A percentile compares a stretch with the other conserved stretches of the same genome.
Conservation (phyloP, 805 yeast genomes). For the Diddensiella caesifluorescens region DNA sequence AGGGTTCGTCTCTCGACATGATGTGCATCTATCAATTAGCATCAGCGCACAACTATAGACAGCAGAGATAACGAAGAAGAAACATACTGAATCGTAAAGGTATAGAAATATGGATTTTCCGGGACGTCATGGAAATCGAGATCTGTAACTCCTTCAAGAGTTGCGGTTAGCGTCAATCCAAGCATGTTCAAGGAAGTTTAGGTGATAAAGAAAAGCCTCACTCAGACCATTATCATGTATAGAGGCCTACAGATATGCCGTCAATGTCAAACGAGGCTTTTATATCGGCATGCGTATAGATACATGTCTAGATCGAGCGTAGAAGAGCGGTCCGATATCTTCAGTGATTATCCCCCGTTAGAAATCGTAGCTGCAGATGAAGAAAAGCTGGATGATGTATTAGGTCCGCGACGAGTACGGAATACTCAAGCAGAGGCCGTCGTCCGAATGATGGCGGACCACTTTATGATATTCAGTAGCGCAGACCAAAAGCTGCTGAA, state of each 20-base stretch:
- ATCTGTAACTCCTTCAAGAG: conserved; percentile 49
- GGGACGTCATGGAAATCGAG: conserved; percentile 57
- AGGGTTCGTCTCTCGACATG: conserved; percentile 72
- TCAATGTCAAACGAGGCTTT: too few relatives aligned
- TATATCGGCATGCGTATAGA: too few relatives aligned
- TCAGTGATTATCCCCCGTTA: too few relatives aligned
- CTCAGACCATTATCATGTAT: too few relatives aligned
- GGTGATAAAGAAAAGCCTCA: too few relatives aligned
- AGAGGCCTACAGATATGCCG: too few relatives aligned
- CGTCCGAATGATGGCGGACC: conserved; percentile 30
- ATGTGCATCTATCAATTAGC: conserved; percentile 45
- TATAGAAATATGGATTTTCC: conserved; percentile 63
- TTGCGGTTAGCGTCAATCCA: conserved; percentile 37
- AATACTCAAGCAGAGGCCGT: conserved; percentile 28
- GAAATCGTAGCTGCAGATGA: conserved; percentile 4
- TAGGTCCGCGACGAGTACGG: conserved; percentile 27
- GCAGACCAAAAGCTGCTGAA: conserved; percentile 25
- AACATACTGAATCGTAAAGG: conserved; percentile 51
- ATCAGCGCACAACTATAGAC: too few relatives aligned
- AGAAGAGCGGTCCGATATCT: too few relatives aligned
- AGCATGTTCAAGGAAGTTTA: conserved; percentile 30
- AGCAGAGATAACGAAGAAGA: background rate
- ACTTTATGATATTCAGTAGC: conserved; percentile 27
- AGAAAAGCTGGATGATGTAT: conserved; percentile 15
- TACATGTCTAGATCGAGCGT: too few relatives aligned